These are phyloP conservation scores for Ramaria rubella DNA, from an alignment of 768 basidiomycete species.

Conservation along the genomic window DNA sequence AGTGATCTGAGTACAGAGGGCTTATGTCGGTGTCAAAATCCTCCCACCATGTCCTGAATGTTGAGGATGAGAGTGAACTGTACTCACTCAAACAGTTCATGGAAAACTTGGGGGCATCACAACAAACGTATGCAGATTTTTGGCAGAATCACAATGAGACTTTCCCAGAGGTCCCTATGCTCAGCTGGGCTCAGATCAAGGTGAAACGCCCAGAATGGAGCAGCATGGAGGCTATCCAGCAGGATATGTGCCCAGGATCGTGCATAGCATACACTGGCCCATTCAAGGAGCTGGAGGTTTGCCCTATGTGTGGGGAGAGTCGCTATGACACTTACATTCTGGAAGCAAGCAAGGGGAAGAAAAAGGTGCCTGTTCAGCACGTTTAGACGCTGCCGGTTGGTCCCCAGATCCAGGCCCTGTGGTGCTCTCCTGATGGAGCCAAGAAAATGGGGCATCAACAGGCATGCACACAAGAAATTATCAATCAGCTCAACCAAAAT, in stretches of 20 bases:
- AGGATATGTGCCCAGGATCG: conserved; percentile 23
- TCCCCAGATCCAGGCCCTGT: conserved; percentile 16
- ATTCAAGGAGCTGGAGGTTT: conserved; percentile 12
- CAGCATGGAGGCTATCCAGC: neutral
- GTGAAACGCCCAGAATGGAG: neutral
- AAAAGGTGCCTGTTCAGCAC: neutral
- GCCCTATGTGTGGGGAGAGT: conserved; percentile 13
- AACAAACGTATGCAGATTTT: neutral
- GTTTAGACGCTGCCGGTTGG: conserved; percentile 19
- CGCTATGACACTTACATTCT: conserved; percentile 12
- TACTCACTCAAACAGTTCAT: conserved; percentile 32
- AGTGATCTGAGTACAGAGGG: neutral
- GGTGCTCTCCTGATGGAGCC: conserved; percentile 11
- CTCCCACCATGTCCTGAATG: conserved; percentile 10
- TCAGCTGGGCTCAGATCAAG: neutral
- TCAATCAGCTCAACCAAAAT: neutral
- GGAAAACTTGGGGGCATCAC: conserved; percentile 13
- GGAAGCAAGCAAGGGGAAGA: neutral
- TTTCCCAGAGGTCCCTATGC: neutral
- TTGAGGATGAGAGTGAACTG: conserved; percentile 2
- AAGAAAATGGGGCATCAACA: conserved; percentile 14
- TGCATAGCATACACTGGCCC: conserved; percentile 23
- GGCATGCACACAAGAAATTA: conserved; percentile 4
- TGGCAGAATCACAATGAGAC: neutral
- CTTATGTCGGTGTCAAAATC: conserved; percentile 20